These are phyloP conservation scores for Sporodiniella umbellata DNA, from an alignment of 371 early-diverging fungal genomes.

Conservation along the genomic window DNA sequence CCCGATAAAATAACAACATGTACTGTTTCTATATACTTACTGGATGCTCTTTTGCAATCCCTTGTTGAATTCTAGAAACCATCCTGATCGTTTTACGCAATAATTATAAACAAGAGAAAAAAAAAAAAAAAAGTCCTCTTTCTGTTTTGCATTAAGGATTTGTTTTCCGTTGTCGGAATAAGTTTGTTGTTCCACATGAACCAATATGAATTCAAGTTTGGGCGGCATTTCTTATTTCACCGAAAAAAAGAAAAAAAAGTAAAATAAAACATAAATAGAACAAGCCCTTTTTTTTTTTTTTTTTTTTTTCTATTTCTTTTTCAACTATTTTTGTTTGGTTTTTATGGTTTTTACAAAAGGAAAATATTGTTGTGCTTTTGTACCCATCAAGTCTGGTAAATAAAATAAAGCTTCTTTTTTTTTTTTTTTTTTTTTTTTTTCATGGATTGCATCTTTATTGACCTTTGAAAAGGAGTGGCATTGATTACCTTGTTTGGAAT, in stretches of 20 bases:
- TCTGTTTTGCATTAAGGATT: too few species aligned
- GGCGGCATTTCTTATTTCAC: too few species aligned
- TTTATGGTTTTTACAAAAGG: conserved; percentile 1
- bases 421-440: too few species aligned
- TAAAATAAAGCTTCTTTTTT: neutral
- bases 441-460: neutral
- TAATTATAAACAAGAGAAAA: too few species aligned
- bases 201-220: too few species aligned
- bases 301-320: neutral
- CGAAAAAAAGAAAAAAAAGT: too few species aligned
- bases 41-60: neutral
- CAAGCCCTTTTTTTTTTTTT: too few species aligned
- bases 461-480: conserved; percentile 15
- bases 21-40: neutral
- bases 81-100: too few species aligned
- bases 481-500: conserved; percentile 24
- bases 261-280: too few species aligned
- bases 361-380: conserved; percentile 8
- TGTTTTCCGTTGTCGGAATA: too few species aligned
- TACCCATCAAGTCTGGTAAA: conserved; percentile 9
- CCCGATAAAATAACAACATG: neutral
- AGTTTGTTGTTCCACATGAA: too few species aligned
- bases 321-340: too few species aligned
- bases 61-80: neutral
- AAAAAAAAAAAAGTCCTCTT: neutral